Conservation (phyloP, 2,329 filamentous ascomycete species). For the Cladosporium sp. region DNA sequence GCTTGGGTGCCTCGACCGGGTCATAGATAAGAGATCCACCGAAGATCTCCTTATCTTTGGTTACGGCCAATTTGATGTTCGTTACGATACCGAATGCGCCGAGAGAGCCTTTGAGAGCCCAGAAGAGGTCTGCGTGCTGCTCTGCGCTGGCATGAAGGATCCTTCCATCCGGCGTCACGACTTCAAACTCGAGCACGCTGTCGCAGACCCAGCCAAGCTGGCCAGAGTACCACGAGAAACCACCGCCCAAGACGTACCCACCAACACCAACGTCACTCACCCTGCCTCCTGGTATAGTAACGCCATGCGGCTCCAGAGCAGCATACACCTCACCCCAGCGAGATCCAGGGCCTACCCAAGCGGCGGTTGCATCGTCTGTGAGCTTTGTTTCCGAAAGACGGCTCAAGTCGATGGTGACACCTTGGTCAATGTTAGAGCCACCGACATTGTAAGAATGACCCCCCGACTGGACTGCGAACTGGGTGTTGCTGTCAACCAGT, state of each 20-base stretch:
- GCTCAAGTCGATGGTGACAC: constrained; percentile 26
- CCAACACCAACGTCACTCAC: constrained; percentile 41
- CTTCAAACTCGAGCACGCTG: constrained; percentile 19
- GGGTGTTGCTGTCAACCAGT: constrained; percentile 12
- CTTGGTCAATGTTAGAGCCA: constrained; percentile 22
- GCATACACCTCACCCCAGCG: constrained; percentile 42
- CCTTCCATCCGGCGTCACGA: constrained; percentile 23
- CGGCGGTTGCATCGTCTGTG: constrained; percentile 16
- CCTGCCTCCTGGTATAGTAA: constrained; percentile 43
- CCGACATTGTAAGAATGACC: constrained; percentile 23
- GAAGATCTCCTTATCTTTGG: constrained; percentile 24
- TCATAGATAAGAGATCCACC: constrained; percentile 19
- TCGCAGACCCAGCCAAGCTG: constrained; percentile 47
- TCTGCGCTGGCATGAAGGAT: constrained; percentile 18
- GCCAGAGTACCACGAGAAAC: constrained; percentile 46
- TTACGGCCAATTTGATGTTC: constrained; percentile 19
- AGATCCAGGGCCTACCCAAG: constrained; percentile 40
- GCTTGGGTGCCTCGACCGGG: constrained; percentile 8
- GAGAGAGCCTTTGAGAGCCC: constrained; percentile 23
- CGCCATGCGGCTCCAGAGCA: constrained; percentile 35
- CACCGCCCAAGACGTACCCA: constrained; percentile 42
- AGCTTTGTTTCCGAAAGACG: constrained; percentile 18
- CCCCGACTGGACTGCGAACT: constrained; percentile 24
- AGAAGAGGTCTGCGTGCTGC: constrained; percentile 24
- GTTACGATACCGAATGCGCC: constrained; percentile 26